Base-by-base conservation (phyloP, 768 basidiomycete species). In the Podaxis carcinomalis region DNA sequence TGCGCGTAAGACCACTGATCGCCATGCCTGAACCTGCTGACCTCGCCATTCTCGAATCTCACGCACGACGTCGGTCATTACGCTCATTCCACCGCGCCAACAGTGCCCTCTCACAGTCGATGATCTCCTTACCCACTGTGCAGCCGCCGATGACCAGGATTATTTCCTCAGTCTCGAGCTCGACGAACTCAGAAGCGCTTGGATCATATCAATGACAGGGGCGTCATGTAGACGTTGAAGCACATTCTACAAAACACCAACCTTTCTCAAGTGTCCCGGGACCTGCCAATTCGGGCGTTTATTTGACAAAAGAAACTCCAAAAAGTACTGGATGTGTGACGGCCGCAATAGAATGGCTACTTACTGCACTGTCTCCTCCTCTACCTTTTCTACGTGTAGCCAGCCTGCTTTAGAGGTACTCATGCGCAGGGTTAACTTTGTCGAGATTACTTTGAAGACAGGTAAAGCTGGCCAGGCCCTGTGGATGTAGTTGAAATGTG, bases 11-110 rank as follows among this genome's bases (percentile, higher is more conserved):
- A 9, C 19, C 25, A 6, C 11, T 23, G 96, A 93, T 98, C 62
- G 84, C 95, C 49, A 98, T 99, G 97, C 95, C 95, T 7, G 98
- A 98, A 71, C 97, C 97, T 0, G 92, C 96, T 0, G 98, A 98
- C 71, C 84, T 98, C 5, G 88, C 95, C 32, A 90, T 98, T 62
- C 77, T 87, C 47, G 96, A 99, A 69, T 88, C 65, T 88, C 97
- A 0, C 82, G 87, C 0, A 80, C 84, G 3, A 92, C 91, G 67
- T 95, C 95, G 0, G 92, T 94, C 64, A 89, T 98, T 67, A 76
- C 92, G 63, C 98, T 98, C 63, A 96, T 98, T 0, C 90, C 94
- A 0, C 94, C 93, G 19, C 83, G 96, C 19, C 88, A 93, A 57
- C 97, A 99, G 72, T 97, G 94, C 68, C 88, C 90, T n/a, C 70